Conservation (phyloP, 2,329 filamentous ascomycete genomes). For the Leptodontidium sp. region DNA sequence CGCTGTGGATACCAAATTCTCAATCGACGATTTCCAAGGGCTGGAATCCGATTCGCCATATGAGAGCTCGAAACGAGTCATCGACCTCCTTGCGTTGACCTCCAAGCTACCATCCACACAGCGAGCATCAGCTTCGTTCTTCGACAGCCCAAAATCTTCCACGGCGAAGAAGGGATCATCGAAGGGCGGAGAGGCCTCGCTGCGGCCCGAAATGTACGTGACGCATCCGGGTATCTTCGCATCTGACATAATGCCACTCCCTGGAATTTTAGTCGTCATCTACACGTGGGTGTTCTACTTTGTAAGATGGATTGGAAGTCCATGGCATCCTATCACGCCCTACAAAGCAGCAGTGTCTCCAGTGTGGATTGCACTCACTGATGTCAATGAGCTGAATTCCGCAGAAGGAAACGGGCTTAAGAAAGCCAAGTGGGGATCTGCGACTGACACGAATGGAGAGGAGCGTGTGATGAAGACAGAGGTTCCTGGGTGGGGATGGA, state of each 20-base stretch:
- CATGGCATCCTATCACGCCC: conserved; percentile 83
- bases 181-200: conserved; percentile 27
- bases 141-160: conserved; percentile 50
- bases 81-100: conserved; percentile 83
- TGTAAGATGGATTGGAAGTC: conserved; percentile 80
- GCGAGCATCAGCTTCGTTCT: conserved; percentile 64
- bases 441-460: conserved; percentile 64
- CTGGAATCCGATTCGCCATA: conserved; percentile 70
- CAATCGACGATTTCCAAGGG: conserved; percentile 81
- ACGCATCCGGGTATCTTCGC: conserved; percentile 87
- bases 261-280: conserved; percentile 71
- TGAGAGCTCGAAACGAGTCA: conserved; percentile 87
- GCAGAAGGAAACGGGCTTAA: conserved; percentile 54
- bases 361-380: conserved; percentile 79
- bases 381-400: conserved; percentile 67
- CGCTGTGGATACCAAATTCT: conserved; percentile 56
- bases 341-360: conserved; percentile 81
- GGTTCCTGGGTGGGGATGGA: conserved; percentile 85
- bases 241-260: conserved; percentile 81
- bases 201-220: conserved; percentile 74
- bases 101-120: conserved; percentile 69
- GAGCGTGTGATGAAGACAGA: conserved; percentile 78
- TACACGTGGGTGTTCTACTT: conserved; percentile 76
- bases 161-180: conserved; percentile 36
- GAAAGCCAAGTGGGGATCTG: conserved; percentile 86